Conservation (phyloP, 352 stramenopile species). For the Phytopythium kandeliae region DNA sequence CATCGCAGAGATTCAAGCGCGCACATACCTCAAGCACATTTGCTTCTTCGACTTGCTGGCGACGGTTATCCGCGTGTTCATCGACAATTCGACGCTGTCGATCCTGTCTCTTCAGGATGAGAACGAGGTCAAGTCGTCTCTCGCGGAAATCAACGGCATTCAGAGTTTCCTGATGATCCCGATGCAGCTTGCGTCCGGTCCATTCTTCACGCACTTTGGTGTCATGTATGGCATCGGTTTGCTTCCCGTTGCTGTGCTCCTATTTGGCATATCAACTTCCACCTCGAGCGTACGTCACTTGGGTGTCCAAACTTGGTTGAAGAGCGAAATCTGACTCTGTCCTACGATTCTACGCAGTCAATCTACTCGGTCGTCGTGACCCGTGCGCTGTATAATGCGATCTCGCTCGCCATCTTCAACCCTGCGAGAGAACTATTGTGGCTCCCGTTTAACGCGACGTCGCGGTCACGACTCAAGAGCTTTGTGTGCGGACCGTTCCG, state of each 20-base stretch:
- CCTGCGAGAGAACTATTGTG: constrained; percentile 80
- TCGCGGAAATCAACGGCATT: constrained; percentile 74
- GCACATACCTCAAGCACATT: constrained; percentile 81
- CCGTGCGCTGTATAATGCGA: constrained; percentile 72
- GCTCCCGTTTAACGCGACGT: constrained; percentile 69
- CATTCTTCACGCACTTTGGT: constrained; percentile 81
- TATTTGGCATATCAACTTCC: constrained; percentile 65
- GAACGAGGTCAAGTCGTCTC: constrained; percentile 60
- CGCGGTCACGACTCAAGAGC: constrained; percentile 70
- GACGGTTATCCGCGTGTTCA: constrained; percentile 68
- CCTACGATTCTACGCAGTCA: constrained; percentile 32
- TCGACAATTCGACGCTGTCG: constrained; percentile 80
- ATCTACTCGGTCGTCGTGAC: constrained; percentile 54
- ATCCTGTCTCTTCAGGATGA: constrained; percentile 66
- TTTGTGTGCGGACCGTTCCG: constrained; percentile 79
- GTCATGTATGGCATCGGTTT: constrained; percentile 82
- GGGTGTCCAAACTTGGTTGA: too few relatives aligned
- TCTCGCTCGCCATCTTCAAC: constrained; percentile 81
- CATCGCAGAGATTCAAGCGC: constrained; percentile 55
- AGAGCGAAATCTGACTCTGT: too few relatives aligned
- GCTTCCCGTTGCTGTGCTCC: constrained; percentile 61
- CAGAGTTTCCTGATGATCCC: constrained; percentile 87
- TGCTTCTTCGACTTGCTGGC: constrained; percentile 85
- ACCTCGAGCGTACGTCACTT: constrained; percentile 35
- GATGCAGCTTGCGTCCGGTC: constrained; percentile 68